Percentiles rank a stretch among this genome's conserved stretches.
phyloP scores from a whole-genome alignment of 495 filamentous ascomycete species.

The Cairneyella variabilis region DNA sequence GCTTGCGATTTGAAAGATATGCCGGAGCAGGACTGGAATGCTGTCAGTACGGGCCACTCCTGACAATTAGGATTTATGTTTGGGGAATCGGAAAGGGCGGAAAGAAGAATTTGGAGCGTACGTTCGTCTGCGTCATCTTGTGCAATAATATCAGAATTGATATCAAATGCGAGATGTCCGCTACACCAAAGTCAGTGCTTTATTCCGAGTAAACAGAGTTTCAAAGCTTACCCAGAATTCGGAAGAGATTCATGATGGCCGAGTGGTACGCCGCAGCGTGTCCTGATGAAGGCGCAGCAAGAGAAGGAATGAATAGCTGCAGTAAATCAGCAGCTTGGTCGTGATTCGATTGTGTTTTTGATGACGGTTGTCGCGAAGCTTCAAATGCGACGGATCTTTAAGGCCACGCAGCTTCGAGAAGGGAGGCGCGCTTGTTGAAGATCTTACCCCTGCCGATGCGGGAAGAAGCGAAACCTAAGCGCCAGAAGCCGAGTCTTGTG shows the following conservation, averaged over 20 bases:
- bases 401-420: slow-evolving; percentile 21
- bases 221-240: slow-evolving; percentile 64
- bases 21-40: slow-evolving; percentile 80
- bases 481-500: slow-evolving; percentile 2
- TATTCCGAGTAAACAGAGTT: not conserved
- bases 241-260: slow-evolving; percentile 77
- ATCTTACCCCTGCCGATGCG: not conserved
- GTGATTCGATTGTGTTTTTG: slow-evolving; percentile 5
- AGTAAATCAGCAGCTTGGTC: slow-evolving; percentile 11
- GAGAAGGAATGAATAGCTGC: slow-evolving; percentile 4
- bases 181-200: slow-evolving; percentile 38
- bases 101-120: slow-evolving; percentile 44
- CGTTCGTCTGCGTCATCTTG: slow-evolving; percentile 90
- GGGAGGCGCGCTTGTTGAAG: slow-evolving; percentile 5
- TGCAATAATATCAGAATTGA: slow-evolving; percentile 93
- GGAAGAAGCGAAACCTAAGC: slow-evolving; percentile 12
- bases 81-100: not conserved
- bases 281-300: not conserved
- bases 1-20: slow-evolving; percentile 98
- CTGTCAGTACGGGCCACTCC: slow-evolving; percentile 2
- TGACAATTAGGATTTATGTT: not conserved
- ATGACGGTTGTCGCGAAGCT: slow-evolving; percentile 7
- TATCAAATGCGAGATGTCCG: slow-evolving; percentile 89
- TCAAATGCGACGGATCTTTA: not conserved
- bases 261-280: slow-evolving; percentile 12